These are phyloP conservation scores for Orbilia quercus DNA, from an alignment of 2,329 filamentous ascomycete genomes.

Conservation along the genomic window DNA sequence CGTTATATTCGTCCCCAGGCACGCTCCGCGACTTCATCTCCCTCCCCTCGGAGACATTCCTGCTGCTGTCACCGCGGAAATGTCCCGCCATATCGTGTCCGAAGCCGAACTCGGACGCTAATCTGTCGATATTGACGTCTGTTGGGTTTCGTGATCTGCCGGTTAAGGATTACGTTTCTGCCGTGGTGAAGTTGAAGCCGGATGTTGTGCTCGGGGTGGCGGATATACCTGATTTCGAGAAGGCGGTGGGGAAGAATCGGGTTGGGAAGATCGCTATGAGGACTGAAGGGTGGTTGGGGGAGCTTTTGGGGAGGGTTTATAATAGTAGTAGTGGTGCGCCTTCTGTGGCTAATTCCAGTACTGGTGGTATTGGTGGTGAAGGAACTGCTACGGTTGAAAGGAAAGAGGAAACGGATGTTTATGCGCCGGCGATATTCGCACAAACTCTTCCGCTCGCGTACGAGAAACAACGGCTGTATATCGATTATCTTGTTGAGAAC, in stretches of 20 bases:
- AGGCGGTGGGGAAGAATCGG: slow-evolving; percentile 74
- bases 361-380: not conserved
- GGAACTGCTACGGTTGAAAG: slow-evolving; percentile 50
- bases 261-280: slow-evolving; percentile 85
- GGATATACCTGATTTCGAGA: slow-evolving; percentile 72
- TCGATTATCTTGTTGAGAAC: slow-evolving; percentile 77
- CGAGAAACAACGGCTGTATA: slow-evolving; percentile 80
- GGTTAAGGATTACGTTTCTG: slow-evolving; percentile 75
- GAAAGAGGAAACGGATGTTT: not conserved
- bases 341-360: not conserved
- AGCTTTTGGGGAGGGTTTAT: slow-evolving; percentile 69
- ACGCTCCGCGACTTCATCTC: slow-evolving; percentile 81
- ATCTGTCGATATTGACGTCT: slow-evolving; percentile 83
- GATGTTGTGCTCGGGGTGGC: slow-evolving; percentile 84
- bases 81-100: slow-evolving; percentile 79
- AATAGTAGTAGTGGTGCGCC: slow-evolving; percentile 32
- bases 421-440: slow-evolving; percentile 69
- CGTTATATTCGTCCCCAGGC: slow-evolving; percentile 65
- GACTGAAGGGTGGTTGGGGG: slow-evolving; percentile 82
- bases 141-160: slow-evolving; percentile 82
- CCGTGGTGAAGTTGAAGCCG: slow-evolving; percentile 73
- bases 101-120: slow-evolving; percentile 74
- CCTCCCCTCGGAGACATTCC: slow-evolving; percentile 73
- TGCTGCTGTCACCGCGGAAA: slow-evolving; percentile 81
- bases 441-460: slow-evolving; percentile 80